Evolutionary conservation across 2,329 filamentous ascomycete species (phyloP), one percentile per base, ranked within the genome.

Genomic region (Phaeophleospora eucalypticola): DNA sequence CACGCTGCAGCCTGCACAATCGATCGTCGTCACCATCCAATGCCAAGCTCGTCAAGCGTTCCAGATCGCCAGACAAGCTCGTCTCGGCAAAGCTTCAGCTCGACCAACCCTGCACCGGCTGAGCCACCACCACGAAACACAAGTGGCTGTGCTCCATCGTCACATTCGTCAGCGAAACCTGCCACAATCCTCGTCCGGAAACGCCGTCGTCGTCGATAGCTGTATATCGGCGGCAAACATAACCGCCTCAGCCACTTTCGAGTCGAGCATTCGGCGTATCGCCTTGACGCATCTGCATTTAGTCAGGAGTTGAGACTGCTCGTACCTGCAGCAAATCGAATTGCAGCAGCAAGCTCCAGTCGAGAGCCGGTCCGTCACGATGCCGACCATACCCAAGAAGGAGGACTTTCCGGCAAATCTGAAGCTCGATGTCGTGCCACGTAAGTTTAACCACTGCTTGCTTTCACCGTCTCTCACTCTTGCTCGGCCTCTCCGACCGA

Each of bases 341-440:
- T 16, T 4, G 43, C 39, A 45, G 27, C 43, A 35, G 32, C 10
- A 29, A 29, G 12, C n/a, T n/a, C n/a, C n/a, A n/a, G n/a, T n/a
- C n/a, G n/a, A n/a, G n/a, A n/a, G n/a, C n/a, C 24, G 24, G 24
- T 7, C 24, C 24, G 24, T 29, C 24, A 29, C 7, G 24, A 63
- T 63, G 39, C 65, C 69, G 43, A 69, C 71, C 45, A 63, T 75
- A 37, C 73, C 73, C 29, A 67, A 60, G 2, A 57, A 57, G 32
- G 56, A 54, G 14, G 72, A 76, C 59, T 75, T 76, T 42, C 62
- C 71, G 8, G 55, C 61, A 19, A 60, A 63, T 6, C 60, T 70
- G 20, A 67, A 61, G 36, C 57, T 75, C 35, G 67, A 62, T 49
- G 69, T 76, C 36, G 68, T 68, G 21, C 66, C 71, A 46, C 67